These are phyloP conservation scores for Cadophora sp. DNA, from an alignment of 2,329 filamentous ascomycete genomes.

Conservation along the genomic window DNA sequence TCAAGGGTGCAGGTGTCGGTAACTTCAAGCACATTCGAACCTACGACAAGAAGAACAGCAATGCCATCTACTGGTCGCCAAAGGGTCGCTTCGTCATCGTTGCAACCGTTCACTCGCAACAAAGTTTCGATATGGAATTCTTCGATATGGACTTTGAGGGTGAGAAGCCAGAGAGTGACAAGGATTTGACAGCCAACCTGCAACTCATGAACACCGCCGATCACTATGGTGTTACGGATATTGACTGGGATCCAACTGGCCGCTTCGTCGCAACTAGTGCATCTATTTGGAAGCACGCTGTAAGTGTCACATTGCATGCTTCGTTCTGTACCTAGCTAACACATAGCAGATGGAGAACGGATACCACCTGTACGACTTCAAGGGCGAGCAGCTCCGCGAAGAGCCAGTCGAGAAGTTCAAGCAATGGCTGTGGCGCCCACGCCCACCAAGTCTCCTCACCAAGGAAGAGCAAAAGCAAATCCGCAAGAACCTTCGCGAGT, in stretches of 20 bases:
- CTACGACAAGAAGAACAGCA: constrained; percentile 99
- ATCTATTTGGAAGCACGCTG: constrained; percentile 93
- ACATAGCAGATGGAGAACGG: constrained; percentile 90
- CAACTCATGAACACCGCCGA: constrained; percentile 93
- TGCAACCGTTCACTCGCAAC: constrained; percentile 89
- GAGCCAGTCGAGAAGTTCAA: constrained; percentile 97
- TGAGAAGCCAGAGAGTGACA: constrained; percentile 90
- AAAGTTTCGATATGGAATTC: constrained; percentile 96
- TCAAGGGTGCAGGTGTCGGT: constrained; percentile 79
- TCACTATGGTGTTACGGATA: constrained; percentile 96
- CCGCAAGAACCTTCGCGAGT: constrained; percentile 97
- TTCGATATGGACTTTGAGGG: constrained; percentile 98
- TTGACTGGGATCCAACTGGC: constrained; percentile 97
- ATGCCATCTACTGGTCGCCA: constrained; percentile 99
- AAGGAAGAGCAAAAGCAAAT: constrained; percentile 98
- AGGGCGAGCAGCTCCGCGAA: constrained; percentile 86
- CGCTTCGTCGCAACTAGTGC: constrained; percentile 94
- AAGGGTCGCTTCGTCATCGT: constrained; percentile 94
- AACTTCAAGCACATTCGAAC: constrained; percentile 98
- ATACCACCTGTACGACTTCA: constrained; percentile 98
- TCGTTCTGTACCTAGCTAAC: constrained; percentile 35
- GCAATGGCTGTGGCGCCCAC: constrained; percentile 93
- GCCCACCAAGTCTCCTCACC: constrained; percentile 86
- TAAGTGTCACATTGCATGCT: constrained; percentile 57
- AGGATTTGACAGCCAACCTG: constrained; percentile 92